Evolutionary conservation across 768 basidiomycete species (phyloP).

Genomic region (Pleurotus citrinopileatus): DNA sequence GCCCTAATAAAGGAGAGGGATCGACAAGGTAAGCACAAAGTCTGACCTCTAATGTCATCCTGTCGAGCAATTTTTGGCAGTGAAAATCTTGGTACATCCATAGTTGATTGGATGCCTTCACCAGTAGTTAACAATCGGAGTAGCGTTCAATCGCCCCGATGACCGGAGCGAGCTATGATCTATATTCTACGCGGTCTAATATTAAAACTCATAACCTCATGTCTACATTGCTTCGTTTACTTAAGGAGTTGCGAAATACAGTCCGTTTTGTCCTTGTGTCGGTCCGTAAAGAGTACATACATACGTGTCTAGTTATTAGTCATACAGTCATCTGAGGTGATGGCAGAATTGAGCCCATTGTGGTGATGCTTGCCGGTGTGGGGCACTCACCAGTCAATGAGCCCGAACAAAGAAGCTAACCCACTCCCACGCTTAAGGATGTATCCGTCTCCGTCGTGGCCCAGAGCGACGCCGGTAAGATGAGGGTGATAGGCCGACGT

Average conservation of each 20-base stretch:
- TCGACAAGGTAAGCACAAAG: constrained; percentile 30
- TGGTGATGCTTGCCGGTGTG: not conserved
- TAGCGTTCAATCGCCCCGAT: too few species aligned
- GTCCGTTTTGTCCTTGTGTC: not conserved
- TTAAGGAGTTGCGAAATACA: not conserved
- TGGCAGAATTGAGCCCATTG: not conserved
- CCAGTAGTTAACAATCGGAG: too few species aligned
- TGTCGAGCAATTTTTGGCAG: constrained; percentile 13
- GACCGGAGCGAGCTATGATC: not conserved
- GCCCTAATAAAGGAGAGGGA: constrained; percentile 37
- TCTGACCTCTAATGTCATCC: not conserved
- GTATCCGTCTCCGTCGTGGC: constrained; percentile 4
- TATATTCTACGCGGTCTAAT: not conserved
- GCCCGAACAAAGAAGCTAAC: too few species aligned
- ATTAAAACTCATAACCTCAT: not conserved
- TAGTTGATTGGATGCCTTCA: too few species aligned
- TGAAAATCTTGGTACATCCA: constrained; percentile 37
- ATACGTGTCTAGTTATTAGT: not conserved
- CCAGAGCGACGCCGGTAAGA: not conserved
- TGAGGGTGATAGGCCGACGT: not conserved
- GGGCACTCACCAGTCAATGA: not conserved
- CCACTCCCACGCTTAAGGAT: not conserved
- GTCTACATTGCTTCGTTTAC: not conserved
- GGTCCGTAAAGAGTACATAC: not conserved
- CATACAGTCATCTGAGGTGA: not conserved